Evolutionary conservation across 2,329 filamentous ascomycete species (phyloP).

Genomic region (Nigrospora osmanthi): DNA sequence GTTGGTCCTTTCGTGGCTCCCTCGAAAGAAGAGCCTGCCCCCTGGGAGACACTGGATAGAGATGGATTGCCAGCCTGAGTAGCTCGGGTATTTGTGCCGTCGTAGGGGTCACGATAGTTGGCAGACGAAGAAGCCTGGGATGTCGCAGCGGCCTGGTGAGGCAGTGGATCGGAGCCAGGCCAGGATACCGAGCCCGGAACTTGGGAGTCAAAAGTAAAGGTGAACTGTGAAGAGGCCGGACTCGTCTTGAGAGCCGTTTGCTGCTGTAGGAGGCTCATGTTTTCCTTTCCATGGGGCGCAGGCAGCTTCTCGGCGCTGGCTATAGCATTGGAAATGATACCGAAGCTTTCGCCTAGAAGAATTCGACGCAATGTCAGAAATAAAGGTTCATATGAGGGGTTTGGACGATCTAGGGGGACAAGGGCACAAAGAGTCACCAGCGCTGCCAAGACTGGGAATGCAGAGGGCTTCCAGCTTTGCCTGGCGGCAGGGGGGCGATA

Average conservation of each 20-base stretch:
- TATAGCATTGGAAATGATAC: conserved; percentile 89
- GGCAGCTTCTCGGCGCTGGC: conserved; percentile 73
- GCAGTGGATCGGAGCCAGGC: conserved; percentile 46
- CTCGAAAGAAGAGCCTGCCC: too few species aligned
- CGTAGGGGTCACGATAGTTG: conserved; percentile 10
- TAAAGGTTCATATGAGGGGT: too few species aligned
- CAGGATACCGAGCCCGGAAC: conserved; percentile 72
- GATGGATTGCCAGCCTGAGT: conserved; percentile 9
- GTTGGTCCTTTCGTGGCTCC: conserved; percentile 21
- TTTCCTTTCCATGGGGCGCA: conserved; percentile 62
- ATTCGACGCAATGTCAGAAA: neutral
- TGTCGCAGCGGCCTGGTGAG: conserved; percentile 19
- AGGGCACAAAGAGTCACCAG: too few species aligned
- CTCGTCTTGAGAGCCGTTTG: conserved; percentile 52
- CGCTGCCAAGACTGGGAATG: too few species aligned
- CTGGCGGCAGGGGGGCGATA: too few species aligned
- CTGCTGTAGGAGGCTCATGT: conserved; percentile 69
- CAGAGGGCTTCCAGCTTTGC: too few species aligned
- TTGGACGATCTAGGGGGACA: too few species aligned
- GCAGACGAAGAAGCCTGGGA: conserved; percentile 5
- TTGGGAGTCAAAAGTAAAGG: conserved; percentile 90
- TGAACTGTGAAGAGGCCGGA: conserved; percentile 74
- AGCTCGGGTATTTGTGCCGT: conserved; percentile 6
- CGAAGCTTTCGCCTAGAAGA: conserved; percentile 42
- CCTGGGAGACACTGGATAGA: neutral